phyloP scores from a whole-genome alignment of 2,329 filamentous ascomycete genomes.

The Lojkania enalia region DNA sequence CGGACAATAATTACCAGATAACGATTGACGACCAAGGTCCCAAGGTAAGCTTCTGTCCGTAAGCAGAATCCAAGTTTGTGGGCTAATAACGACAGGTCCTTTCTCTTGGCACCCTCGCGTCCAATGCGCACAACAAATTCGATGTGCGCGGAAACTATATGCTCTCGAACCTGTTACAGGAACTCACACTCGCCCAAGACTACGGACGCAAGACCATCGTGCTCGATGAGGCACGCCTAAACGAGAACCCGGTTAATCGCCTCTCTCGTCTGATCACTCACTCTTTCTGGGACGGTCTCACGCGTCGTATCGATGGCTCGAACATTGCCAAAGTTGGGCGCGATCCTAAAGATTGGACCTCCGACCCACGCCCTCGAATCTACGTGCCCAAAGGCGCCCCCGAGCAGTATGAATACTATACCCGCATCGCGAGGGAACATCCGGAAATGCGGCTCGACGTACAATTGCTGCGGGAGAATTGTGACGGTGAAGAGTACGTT shows the following conservation, averaged over 20 bases:
- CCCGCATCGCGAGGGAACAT: slow-evolving; percentile 71
- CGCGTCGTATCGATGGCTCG: slow-evolving; percentile 84
- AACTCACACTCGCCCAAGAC: slow-evolving; percentile 88
- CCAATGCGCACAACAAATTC: slow-evolving; percentile 82
- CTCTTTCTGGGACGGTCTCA: slow-evolving; percentile 91
- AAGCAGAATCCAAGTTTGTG: slow-evolving; percentile 1
- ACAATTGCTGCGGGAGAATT: slow-evolving; percentile 68
- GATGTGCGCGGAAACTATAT: slow-evolving; percentile 96
- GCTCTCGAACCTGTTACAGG: slow-evolving; percentile 94
- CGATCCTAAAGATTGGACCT: slow-evolving; percentile 96
- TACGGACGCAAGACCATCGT: slow-evolving; percentile 88
- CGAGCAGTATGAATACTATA: slow-evolving; percentile 77
- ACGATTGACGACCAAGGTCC: slow-evolving; percentile 95
- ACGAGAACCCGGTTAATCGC: slow-evolving; percentile 91
- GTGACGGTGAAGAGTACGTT: slow-evolving; percentile 80
- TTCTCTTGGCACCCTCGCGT: slow-evolving; percentile 80
- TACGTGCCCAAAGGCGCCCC: slow-evolving; percentile 85
- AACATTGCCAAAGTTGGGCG: slow-evolving; percentile 82
- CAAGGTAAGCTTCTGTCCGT: slow-evolving; percentile 62
- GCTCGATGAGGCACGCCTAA: slow-evolving; percentile 85
- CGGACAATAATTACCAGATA: slow-evolving; percentile 93
- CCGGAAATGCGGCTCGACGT: slow-evolving; percentile 90
- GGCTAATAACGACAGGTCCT: slow-evolving; percentile 58
- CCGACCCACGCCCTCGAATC: slow-evolving; percentile 84
- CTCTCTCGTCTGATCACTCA: slow-evolving; percentile 83